Evolutionary conservation across 1,284 basidiomycete genomes (phyloP), one percentile per base, ranked within the genome.

Genomic region (Ustilago loliicola): DNA sequence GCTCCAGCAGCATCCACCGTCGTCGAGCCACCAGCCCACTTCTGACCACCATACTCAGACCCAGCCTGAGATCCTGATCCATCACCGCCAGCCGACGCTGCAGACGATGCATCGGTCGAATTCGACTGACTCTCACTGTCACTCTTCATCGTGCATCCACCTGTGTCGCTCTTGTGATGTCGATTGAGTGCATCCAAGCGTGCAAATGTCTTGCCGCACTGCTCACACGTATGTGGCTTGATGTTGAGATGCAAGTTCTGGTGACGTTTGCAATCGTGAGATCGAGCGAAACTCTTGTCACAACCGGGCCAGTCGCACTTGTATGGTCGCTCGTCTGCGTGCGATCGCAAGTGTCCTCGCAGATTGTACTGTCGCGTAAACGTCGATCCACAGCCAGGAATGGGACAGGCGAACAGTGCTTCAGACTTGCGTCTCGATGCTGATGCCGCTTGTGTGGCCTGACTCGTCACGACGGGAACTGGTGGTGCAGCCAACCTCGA

Each of bases 131-230:
- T 68, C 47, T 62, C 67, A 42, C 64, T 59, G 23, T 72, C 71
- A 23, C 59, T 57, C 51, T 67, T 65, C 13, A 42, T 66, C 13
- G 61, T 64, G 63, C 80, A 82, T 13, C 76, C 72, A 19, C 80
- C 75, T 2, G 71, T 77, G 38, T 82, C 80, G 65, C 73, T 82
- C 70, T 80, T 80, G 71, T 82, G 77, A 29, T 82, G 80, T 1
- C 89, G 85, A 83, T 96, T 96, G 69, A 98, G 89, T 21, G 95
- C 95, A 88, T 98, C 95, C 81, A 95, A 88, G 64, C 95, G 89
- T 82, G 95, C 96, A 88, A 98, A 97, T 21, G 93, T 93, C 89
- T 96, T 96, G 81, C 93, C 93, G 87, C 95, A 98, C 3, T 94
- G 93, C 80, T 92, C 92, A 83, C 95, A 98, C 60, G 93, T 90